Conservation (phyloP, 371 early-diverging fungal species). For the Mortierella sp. region DNA sequence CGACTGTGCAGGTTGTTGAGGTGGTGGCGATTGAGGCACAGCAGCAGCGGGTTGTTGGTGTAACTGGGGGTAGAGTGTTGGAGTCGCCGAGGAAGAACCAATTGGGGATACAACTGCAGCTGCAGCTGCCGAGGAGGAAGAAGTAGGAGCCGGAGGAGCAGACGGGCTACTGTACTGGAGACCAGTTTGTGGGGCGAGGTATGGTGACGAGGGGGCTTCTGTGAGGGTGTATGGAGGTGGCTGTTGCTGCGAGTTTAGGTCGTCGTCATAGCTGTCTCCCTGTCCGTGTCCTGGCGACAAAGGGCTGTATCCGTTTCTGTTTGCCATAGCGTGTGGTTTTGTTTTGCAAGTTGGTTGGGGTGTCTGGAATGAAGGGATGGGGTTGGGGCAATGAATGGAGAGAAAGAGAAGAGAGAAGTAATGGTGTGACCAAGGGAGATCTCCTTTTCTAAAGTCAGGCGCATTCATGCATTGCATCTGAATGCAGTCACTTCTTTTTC, state of each 20-base stretch:
- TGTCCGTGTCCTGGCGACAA: not conserved
- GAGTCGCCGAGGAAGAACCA: not conserved
- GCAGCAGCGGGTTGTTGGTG: not conserved
- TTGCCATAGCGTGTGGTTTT: not conserved
- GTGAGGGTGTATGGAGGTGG: constrained; percentile 27
- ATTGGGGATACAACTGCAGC: not conserved
- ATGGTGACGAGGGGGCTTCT: constrained; percentile 15
- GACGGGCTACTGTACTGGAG: not conserved
- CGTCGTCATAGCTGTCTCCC: not conserved
- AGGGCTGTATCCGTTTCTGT: not conserved
- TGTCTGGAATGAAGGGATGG: not conserved
- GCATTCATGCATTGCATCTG: not conserved
- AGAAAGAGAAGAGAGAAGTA: not conserved
- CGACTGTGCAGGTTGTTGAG: not conserved
- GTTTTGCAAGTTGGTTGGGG: not conserved
- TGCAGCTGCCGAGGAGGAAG: not conserved
- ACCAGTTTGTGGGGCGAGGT: not conserved
- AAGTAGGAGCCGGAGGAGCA: not conserved
- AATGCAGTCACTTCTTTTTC: constrained; percentile 5
- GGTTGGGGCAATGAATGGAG: not conserved
- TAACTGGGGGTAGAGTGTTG: not conserved
- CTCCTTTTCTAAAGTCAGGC: constrained; percentile 4
- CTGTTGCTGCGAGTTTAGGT: not conserved
- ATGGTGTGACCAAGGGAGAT: not conserved
- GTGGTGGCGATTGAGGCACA: not conserved